Base-by-base conservation (phyloP, 306 rosid genomes). In the Trifolium pratense region DNA sequence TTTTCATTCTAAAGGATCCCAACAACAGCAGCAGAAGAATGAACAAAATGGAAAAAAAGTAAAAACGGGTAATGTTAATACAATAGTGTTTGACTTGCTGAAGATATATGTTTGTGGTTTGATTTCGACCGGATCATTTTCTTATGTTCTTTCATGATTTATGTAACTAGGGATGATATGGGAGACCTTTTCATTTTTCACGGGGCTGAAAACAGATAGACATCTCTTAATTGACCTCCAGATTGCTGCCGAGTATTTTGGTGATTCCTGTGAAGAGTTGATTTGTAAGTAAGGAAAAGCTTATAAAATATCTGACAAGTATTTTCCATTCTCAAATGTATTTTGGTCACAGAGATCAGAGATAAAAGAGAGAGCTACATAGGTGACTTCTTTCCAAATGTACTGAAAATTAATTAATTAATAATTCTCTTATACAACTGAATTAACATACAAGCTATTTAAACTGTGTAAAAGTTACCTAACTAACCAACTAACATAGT, bases 91-190 rank as follows among this genome's bases (percentile, higher is more conserved):
- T 21, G 25, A 21, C 1, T 21, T 21, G 25, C 25, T 21, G 25
- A 21, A 21, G 25, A 21, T 1, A 21, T 1, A 21, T 21, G 25
- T 21, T 21, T 1, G 25, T 21, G 25, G 25, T 21, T 21, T 21
- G 25, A 21, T 29, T 29, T 29, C 18, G 6, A 29, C 59, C 11
- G 2, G 59, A 18, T 56, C 15, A 56, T 56, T 21, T 56, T 21
- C 34, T 56, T 2, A 56, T 25, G 32, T 23, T 56, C 62, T 56
- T 56, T 56, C 34, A 56, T 56, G 34, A 56, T 56, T 56, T 56
- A 21, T 56, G 62, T 26, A 56, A 55, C 61, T 21, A 55, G 29
- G 36, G 62, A 56, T 21, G 36, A 56, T 10, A 56, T 11, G 31
- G 16, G 32, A 23, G 15, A 9, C 1, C 31, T 21, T 21, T 55